phyloP scores from a whole-genome alignment of 495 filamentous ascomycete species.

The Hypoxylon lienhwacheense region DNA sequence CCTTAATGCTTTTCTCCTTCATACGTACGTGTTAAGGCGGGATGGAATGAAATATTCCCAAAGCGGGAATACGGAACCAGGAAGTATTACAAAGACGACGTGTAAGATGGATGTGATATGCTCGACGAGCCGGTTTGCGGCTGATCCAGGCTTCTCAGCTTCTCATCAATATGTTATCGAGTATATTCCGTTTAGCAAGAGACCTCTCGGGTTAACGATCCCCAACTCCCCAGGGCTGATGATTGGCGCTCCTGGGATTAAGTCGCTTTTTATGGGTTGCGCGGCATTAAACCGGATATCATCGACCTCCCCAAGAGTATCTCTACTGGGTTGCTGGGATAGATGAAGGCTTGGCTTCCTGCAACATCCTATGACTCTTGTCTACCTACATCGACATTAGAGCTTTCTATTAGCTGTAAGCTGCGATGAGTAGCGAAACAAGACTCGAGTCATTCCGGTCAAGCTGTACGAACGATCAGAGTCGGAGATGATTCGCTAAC shows the following conservation, averaged over 20 bases:
- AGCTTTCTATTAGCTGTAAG: slow-evolving; percentile 18
- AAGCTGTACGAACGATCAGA: slow-evolving; percentile 9
- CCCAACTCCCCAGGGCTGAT: slow-evolving; percentile 26
- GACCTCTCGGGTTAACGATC: slow-evolving; percentile 21
- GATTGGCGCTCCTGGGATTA: slow-evolving; percentile 29
- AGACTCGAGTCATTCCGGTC: slow-evolving; percentile 3
- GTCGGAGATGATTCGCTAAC: slow-evolving; percentile 2
- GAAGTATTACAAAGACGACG: slow-evolving; percentile 11
- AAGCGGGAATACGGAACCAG: slow-evolving; percentile 31
- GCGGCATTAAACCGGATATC: slow-evolving; percentile 37
- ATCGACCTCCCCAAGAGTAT: slow-evolving; percentile 28
- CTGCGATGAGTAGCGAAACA: not conserved
- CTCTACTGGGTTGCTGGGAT: slow-evolving; percentile 33
- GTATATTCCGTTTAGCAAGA: slow-evolving; percentile 21
- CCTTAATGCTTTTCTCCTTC: slow-evolving; percentile 20
- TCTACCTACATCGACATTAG: slow-evolving; percentile 21
- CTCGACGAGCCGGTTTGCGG: slow-evolving; percentile 33
- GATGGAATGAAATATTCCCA: slow-evolving; percentile 31
- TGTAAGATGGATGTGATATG: slow-evolving; percentile 23
- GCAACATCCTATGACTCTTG: slow-evolving; percentile 14
- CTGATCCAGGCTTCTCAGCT: slow-evolving; percentile 37
- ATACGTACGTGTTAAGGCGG: slow-evolving; percentile 20
- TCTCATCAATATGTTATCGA: slow-evolving; percentile 17
- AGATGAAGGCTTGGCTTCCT: slow-evolving; percentile 31
- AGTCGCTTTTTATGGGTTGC: slow-evolving; percentile 33